These are phyloP conservation scores for Plectosphaerella cucumerina DNA, from an alignment of 2,329 filamentous ascomycete species.

Conservation along the genomic window DNA sequence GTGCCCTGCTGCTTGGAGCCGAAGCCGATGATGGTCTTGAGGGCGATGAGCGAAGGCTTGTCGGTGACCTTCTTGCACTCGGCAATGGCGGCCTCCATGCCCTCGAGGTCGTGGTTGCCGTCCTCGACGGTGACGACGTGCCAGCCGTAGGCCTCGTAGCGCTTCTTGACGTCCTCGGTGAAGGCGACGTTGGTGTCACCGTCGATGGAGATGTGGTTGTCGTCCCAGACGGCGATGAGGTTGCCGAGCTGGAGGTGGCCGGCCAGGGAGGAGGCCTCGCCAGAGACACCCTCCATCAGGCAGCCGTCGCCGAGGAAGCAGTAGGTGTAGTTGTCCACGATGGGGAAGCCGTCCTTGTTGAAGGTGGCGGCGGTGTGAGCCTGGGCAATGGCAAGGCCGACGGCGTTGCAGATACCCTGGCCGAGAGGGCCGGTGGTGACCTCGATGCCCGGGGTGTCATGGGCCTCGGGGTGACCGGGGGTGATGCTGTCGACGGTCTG, in stretches of 20 bases:
- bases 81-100: constrained; percentile 83
- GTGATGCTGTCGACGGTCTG: constrained; percentile 67
- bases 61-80: constrained; percentile 83
- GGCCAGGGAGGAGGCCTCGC: constrained; percentile 86
- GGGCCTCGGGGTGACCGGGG: constrained; percentile 91
- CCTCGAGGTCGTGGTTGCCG: constrained; percentile 82
- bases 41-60: constrained; percentile 96
- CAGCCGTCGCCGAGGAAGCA: constrained; percentile 96
- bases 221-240: constrained; percentile 94
- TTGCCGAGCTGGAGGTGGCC: constrained; percentile 98
- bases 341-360: constrained; percentile 92
- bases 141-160: constrained; percentile 98
- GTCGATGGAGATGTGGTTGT: constrained; percentile 96
- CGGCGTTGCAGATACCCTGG: constrained; percentile 95
- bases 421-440: constrained; percentile 97
- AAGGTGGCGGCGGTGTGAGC: constrained; percentile 85
- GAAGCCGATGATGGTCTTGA: constrained; percentile 95
- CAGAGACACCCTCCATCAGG: constrained; percentile 95
- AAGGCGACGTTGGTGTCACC: constrained; percentile 95
- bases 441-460: constrained; percentile 95
- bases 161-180: constrained; percentile 92
- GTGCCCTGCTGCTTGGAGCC: constrained; percentile 92
- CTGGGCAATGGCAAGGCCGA: constrained; percentile 96
- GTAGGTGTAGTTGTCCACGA: constrained; percentile 97
- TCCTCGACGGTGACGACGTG: constrained; percentile 80